These are phyloP conservation scores for Ophiorrhiza pumila DNA, from an alignment of 257 asterid genomes.

Conservation along the genomic window DNA sequence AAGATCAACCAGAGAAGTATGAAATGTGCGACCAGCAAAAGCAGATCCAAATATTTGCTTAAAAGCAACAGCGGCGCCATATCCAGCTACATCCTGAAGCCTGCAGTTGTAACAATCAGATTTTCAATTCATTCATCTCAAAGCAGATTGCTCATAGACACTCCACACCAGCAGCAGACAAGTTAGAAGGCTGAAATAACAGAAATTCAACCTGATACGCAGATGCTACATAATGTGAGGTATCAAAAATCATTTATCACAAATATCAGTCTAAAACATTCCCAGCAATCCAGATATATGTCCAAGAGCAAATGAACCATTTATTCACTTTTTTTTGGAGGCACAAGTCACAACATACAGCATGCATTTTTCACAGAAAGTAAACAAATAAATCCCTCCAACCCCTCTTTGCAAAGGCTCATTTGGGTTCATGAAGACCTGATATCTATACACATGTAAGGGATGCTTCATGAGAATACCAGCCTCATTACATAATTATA, in stretches of 20 bases:
- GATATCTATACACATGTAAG: background rate
- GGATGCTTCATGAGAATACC: background rate
- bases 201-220: background rate
- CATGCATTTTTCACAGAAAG: background rate
- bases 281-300: background rate
- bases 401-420: too few species aligned
- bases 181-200: background rate
- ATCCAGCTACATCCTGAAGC: conserved; percentile 97
- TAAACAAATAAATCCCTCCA: background rate
- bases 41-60: conserved; percentile 49
- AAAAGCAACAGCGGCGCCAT: conserved; percentile 78
- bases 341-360: background rate
- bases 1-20: conserved; percentile 68
- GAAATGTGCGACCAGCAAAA: conserved; percentile 71
- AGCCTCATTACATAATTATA: too few species aligned
- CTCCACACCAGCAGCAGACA: background rate
- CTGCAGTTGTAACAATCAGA: conserved; percentile 34
- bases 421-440: too few species aligned
- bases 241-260: background rate
- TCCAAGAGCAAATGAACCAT: background rate
- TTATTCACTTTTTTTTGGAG: background rate
- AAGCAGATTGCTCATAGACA: background rate
- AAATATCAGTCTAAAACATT: background rate
- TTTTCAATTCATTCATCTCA: background rate
- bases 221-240: background rate